phyloP scores from a whole-genome alignment of 2,329 filamentous ascomycete species.

The Knufia petricola region DNA sequence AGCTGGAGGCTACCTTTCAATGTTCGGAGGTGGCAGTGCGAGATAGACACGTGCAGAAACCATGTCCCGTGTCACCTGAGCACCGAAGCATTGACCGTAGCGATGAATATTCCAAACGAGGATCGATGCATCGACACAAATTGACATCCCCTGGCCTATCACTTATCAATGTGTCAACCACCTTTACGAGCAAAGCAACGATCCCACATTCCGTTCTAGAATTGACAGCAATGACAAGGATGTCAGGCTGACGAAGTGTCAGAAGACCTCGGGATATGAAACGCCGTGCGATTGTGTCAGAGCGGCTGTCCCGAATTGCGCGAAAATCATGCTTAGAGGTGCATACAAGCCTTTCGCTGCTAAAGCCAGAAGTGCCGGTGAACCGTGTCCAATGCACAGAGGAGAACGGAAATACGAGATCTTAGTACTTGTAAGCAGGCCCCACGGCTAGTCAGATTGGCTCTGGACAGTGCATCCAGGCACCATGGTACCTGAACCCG shows the following conservation, averaged over 20 bases:
- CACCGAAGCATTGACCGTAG: background rate
- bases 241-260: background rate
- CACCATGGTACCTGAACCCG: constrained; percentile 1
- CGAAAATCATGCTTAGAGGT: background rate
- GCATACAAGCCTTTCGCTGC: too few relatives aligned
- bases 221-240: background rate
- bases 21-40: too few relatives aligned
- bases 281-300: background rate
- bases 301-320: too few relatives aligned
- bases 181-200: background rate
- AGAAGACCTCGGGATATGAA: constrained; percentile 1
- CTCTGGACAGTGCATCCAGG: background rate
- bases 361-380: background rate
- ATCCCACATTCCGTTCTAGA: background rate
- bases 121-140: background rate
- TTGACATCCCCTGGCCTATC: background rate
- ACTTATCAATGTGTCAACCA: background rate
- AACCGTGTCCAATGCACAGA: background rate
- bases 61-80: background rate
- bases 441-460: constrained; percentile 1
- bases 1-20: too few relatives aligned
- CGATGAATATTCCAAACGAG: background rate
- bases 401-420: constrained; percentile 5
- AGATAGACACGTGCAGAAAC: too few relatives aligned
- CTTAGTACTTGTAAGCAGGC: too few relatives aligned